Evolutionary conservation across 495 filamentous ascomycete species (phyloP), one percentile per base, ranked within the genome.

Genomic region (Daldinia bambusicola): DNA sequence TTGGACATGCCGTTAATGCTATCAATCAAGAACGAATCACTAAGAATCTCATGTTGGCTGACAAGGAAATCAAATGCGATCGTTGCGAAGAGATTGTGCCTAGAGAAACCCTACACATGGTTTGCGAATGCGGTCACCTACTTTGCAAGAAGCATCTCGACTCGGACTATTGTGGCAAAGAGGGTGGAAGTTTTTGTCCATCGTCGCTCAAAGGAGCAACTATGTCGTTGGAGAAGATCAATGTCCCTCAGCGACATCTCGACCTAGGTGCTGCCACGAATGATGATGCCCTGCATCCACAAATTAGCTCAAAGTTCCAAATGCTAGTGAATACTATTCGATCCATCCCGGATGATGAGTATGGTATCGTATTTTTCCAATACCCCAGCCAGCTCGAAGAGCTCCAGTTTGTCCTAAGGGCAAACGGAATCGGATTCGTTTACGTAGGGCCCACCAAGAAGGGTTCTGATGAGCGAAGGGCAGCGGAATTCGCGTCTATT

Each of bases 91-190:
- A 70, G 26, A 13, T 52, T 1, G 55, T 61, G 12, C 22, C 51
- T 12, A 36, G 48, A 30, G 41, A 72, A 0, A 58, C 77, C 0
- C 53, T 84, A 9, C 74, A 67, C 32, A 63, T 88, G 18, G 70
- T 86, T 22, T 75, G 78, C 6, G 76, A 75, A 10, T 89, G 87
- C 66, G 87, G 87, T 7, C 87, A 89, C 55, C 41, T 78, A 5
- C 66, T 88, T 38, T 89, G 87, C 65, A 18, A 61, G n/a, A 12
- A 45, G 0, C 87, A 87, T 55, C 63, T 74, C 5, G 26, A 34
- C 2, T 48, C 13, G 1, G 30, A 16, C 5, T 16, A 40, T 18
- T 77, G 75, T 45, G 70, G 75, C 8, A 40, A 53, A 9, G 50
- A 60, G 2, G 45, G 48, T 18, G 34, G 32, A 18, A 14, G 55